These are phyloP conservation scores for Neurospora sp. DNA, from an alignment of 495 filamentous ascomycete genomes.

Conservation along the genomic window DNA sequence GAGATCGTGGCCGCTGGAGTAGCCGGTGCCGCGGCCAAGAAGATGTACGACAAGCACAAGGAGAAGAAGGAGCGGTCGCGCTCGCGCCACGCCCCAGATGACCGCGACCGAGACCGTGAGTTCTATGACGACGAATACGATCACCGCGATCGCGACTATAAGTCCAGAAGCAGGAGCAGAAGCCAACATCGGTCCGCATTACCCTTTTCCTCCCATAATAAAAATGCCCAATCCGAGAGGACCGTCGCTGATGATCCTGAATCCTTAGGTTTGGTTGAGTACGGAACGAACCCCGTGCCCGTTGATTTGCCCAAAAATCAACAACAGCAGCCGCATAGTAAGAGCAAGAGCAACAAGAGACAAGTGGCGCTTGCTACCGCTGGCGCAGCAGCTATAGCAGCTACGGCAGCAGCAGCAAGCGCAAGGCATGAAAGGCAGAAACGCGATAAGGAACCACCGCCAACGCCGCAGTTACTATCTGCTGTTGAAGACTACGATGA, in stretches of 20 bases:
- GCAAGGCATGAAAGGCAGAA: background rate
- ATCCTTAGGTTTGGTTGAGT: slow-evolving; percentile 64
- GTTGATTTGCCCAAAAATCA: background rate
- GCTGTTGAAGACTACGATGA: background rate
- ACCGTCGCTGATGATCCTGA: slow-evolving; percentile 48
- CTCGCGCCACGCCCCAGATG: slow-evolving; percentile 32
- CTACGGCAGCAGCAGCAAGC: background rate
- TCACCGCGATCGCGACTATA: slow-evolving; percentile 9
- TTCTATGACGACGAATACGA: slow-evolving; percentile 20
- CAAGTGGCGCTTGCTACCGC: background rate
- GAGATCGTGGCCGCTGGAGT: slow-evolving; percentile 66
- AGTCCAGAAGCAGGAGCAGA: slow-evolving; percentile 42
- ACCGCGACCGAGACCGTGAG: slow-evolving; percentile 32
- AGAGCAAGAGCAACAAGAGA: background rate
- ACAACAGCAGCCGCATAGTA: background rate
- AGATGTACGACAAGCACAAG: slow-evolving; percentile 63
- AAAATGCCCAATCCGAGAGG: background rate
- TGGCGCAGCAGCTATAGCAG: background rate
- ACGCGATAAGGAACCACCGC: slow-evolving; percentile 25
- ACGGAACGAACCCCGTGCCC: slow-evolving; percentile 57
- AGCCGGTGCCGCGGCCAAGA: slow-evolving; percentile 67
- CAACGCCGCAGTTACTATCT: background rate
- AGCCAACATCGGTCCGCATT: slow-evolving; percentile 42
- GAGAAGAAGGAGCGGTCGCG: slow-evolving; percentile 37
- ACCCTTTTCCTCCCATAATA: slow-evolving; percentile 26